Evolutionary conservation across 176 grass and related monocot genomes (phyloP).

Genomic region (Echinochloa phyllopogon): DNA sequence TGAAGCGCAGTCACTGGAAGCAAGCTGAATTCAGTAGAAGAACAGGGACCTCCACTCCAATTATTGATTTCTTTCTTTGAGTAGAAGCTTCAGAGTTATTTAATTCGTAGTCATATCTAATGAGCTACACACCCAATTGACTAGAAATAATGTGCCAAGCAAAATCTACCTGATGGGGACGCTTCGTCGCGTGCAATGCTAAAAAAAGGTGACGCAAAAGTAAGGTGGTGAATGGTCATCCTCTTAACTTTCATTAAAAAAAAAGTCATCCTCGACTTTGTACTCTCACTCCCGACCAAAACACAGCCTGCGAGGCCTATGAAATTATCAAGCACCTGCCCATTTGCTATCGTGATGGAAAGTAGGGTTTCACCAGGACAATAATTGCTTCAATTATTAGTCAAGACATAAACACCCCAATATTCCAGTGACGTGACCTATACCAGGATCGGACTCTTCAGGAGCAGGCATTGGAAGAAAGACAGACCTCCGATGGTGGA

Average conservation of each 20-base stretch:
- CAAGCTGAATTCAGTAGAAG: too few relatives aligned
- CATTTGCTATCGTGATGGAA: neutral
- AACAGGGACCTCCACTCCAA: too few relatives aligned
- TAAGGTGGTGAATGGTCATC: neutral
- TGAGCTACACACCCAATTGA: neutral
- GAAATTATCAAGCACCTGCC: neutral
- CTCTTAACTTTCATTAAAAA: too few relatives aligned
- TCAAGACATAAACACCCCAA: neutral
- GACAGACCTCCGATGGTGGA: too few relatives aligned
- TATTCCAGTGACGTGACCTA: too few relatives aligned
- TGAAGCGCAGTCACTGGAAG: too few relatives aligned
- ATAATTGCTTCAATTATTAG: neutral
- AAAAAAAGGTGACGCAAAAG: neutral
- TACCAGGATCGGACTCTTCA: too few relatives aligned
- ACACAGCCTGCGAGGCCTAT: too few relatives aligned
- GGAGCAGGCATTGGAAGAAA: too few relatives aligned
- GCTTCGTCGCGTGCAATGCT: neutral
- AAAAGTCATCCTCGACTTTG: neutral
- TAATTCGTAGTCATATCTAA: neutral
- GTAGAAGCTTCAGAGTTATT: neutral
- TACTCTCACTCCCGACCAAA: neutral
- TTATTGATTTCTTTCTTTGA: neutral
- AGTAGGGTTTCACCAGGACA: neutral
- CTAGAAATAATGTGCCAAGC: neutral
- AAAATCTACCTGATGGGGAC: slow-evolving; percentile 27